Conservation (phyloP, 2,329 filamentous ascomycete species). For the Pseudogymnoascus sp. region DNA sequence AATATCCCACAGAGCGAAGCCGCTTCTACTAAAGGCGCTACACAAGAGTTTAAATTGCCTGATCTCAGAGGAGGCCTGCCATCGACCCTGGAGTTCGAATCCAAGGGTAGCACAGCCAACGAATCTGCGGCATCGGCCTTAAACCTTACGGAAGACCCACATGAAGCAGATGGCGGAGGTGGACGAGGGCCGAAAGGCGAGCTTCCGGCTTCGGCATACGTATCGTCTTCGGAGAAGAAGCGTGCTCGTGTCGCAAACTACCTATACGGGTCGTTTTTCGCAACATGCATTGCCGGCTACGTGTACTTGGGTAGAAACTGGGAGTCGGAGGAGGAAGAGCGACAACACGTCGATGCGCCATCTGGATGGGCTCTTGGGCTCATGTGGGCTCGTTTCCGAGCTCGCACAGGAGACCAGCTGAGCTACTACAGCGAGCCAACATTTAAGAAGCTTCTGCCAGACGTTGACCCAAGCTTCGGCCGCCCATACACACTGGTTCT, state of each 20-base stretch:
- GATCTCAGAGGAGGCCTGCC: conserved; percentile 93
- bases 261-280: conserved; percentile 55
- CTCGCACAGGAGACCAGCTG: conserved; percentile 65
- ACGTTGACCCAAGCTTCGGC: conserved; percentile 68
- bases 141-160: conserved; percentile 46
- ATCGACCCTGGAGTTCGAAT: conserved; percentile 77
- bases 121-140: conserved; percentile 26
- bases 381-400: conserved; percentile 74
- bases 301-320: conserved; percentile 82
- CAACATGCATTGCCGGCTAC: conserved; percentile 44
- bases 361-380: conserved; percentile 67
- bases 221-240: conserved; percentile 82
- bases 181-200: conserved; percentile 50
- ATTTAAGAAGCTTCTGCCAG: conserved; percentile 85
- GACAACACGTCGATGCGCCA: conserved; percentile 54
- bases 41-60: conserved; percentile 55
- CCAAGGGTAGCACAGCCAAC: conserved; percentile 37
- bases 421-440: conserved; percentile 95
- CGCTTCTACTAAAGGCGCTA: conserved; percentile 30
- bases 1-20: conserved; percentile 29
- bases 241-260: conserved; percentile 69
- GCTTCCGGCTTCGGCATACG: conserved; percentile 70
- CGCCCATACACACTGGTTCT: conserved; percentile 89
- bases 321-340: conserved; percentile 65
- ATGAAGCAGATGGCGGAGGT: conserved; percentile 37